Base-by-base conservation (phyloP, 1,284 basidiomycete species). In the Trametes hirsuta region DNA sequence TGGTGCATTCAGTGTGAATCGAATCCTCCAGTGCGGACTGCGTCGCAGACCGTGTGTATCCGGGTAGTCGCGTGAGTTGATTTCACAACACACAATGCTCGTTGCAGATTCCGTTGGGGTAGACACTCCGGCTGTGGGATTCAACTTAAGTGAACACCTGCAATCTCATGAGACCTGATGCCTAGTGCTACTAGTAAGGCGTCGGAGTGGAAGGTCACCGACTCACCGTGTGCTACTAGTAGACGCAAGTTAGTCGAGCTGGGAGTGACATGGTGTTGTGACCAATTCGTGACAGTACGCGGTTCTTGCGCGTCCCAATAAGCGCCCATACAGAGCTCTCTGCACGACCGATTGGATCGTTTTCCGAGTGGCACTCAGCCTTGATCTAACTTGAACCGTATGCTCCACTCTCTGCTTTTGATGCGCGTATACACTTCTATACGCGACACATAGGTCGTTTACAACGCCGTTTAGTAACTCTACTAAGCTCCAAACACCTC, bases 241-340 rank as follows among this genome's bases (percentile, higher is more conserved):
- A 18, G 18, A 18, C 18, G 18, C 18, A 18, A 18, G 18, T 18
- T 18, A 18, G 18, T 12, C 39, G 14, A 12, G 39, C 39, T 18
- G 39, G 21, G 47, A 15, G n/a, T 42, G 47, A 47, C 22, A 9
- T 12, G 6, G 34, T 18, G n/a, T 14, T 52, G 63, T 65, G 63
- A 65, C 63, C n/a, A 11, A 11, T 6, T 6, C 10, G 60, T 65
- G 63, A 62, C 64, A 6, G 42, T 37, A 65, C 61, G 61, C 60
- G 63, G 46, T 51, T 58, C 41, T 53, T 49, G 58, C 58, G 61
- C 59, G 64, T 61, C 47, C 24, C 3, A 6, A 10, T 35, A 55
- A 53, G 53, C 64, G 64, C 50, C 22, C 55, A 24, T 3, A 6
- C 15, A 6, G 24, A 34, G 44, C 36, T 37, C 46, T 55, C 44